These are phyloP conservation scores for Testicularia cyperi DNA, from an alignment of 1,284 basidiomycete genomes.

Conservation along the genomic window DNA sequence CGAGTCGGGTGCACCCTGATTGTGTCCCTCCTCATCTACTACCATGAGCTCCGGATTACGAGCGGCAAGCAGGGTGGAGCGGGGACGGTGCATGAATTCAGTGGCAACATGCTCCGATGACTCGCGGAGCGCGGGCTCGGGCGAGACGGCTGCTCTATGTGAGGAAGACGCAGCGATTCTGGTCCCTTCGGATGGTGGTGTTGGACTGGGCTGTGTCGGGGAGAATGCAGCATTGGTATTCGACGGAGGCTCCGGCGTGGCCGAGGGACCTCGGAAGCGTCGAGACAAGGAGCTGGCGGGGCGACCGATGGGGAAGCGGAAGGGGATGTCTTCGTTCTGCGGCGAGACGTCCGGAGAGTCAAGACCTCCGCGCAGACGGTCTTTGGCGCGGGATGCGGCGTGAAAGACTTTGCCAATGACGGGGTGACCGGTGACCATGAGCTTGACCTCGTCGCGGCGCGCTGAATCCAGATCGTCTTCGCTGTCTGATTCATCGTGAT, in stretches of 20 bases:
- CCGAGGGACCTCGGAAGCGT: slow-evolving; percentile 13
- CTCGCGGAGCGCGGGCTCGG: too few species aligned
- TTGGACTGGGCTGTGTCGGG: too few species aligned
- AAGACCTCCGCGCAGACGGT: slow-evolving; percentile 7
- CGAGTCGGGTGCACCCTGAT: slow-evolving; percentile 3
- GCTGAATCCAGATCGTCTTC: neutral
- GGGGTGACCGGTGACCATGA: slow-evolving; percentile 43
- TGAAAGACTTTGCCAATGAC: slow-evolving; percentile 26
- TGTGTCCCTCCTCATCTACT: slow-evolving; percentile 36
- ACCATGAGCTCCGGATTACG: slow-evolving; percentile 20
- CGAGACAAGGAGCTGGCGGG: slow-evolving; percentile 13
- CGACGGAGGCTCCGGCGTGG: too few species aligned
- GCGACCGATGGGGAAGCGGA: slow-evolving; percentile 18
- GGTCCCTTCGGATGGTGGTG: slow-evolving; percentile 11
- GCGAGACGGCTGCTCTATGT: too few species aligned
- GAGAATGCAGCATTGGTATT: too few species aligned
- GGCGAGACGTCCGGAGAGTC: slow-evolving; percentile 18
- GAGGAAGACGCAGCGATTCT: slow-evolving; percentile 1
- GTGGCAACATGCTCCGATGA: too few species aligned
- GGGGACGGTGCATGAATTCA: too few species aligned
- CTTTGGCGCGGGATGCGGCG: slow-evolving; percentile 11
- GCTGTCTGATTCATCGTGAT: slow-evolving; percentile 11
- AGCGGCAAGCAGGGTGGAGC: too few species aligned
- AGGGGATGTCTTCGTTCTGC: slow-evolving; percentile 10
- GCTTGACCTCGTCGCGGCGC: slow-evolving; percentile 31